Evolutionary conservation across 768 basidiomycete species (phyloP).

Genomic region (Lactifluus rugatus): DNA sequence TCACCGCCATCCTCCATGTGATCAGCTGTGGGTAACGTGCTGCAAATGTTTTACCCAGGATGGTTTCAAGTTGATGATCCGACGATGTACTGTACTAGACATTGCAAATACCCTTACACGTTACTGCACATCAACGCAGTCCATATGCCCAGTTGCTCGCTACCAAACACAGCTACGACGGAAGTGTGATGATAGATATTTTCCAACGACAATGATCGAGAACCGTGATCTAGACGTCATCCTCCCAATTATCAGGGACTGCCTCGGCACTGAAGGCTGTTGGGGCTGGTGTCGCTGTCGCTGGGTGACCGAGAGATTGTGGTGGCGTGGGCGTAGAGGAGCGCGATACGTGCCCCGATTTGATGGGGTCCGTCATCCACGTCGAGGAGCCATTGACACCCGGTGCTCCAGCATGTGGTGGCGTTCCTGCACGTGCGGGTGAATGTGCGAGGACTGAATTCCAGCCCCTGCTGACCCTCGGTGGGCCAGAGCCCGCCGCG

Average conservation of each 20-base stretch:
- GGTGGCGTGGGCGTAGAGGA: slow-evolving; percentile 17
- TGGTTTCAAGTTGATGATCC: no score
- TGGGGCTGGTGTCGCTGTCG: background rate
- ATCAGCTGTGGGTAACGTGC: no score
- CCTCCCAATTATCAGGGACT: slow-evolving; percentile 50
- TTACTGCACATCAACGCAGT: no score
- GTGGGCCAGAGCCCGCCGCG: slow-evolving; percentile 1
- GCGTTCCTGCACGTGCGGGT: slow-evolving; percentile 8
- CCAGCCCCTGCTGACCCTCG: slow-evolving; percentile 26
- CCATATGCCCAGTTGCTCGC: no score
- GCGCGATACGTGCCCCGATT: background rate
- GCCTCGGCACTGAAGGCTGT: slow-evolving; percentile 12
- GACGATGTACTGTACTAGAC: no score
- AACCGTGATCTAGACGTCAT: slow-evolving; percentile 31
- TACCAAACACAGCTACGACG: no score
- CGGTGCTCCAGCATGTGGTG: slow-evolving; percentile 2
- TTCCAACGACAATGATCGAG: background rate
- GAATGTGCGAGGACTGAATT: slow-evolving; percentile 25
- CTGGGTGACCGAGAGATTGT: background rate
- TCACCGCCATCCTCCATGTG: no score
- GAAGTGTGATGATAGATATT: background rate
- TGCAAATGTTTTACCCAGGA: no score
- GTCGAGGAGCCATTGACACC: background rate
- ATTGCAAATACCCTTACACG: no score
- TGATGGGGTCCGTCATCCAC: background rate